Conservation (phyloP, 2,329 filamentous ascomycete genomes). For the Mollisiaceae sp. region DNA sequence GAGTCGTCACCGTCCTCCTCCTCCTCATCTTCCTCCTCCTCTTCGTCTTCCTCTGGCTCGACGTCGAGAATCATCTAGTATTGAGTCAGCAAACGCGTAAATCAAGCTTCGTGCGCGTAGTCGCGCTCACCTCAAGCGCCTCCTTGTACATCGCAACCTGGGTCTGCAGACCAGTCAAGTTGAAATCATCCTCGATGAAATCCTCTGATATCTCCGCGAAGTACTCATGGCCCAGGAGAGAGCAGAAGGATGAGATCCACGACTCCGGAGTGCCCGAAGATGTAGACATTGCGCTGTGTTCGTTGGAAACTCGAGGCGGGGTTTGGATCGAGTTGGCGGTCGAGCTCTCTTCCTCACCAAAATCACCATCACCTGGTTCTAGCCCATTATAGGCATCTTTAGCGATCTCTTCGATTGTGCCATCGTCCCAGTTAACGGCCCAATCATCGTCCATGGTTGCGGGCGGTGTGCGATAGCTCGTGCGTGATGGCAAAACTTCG, state of each 20-base stretch:
- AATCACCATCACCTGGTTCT: no score
- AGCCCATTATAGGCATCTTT: no score
- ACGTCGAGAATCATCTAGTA: slow-evolving; percentile 93
- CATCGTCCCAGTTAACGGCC: no score
- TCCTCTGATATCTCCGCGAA: slow-evolving; percentile 99
- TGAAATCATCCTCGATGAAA: slow-evolving; percentile 99
- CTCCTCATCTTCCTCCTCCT: slow-evolving; percentile 73
- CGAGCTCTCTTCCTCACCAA: background rate
- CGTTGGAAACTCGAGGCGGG: background rate
- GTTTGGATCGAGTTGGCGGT: background rate
- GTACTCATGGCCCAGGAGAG: slow-evolving; percentile 94
- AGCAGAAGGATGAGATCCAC: slow-evolving; percentile 98
- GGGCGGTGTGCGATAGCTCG: no score
- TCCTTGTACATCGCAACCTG: slow-evolving; percentile 99
- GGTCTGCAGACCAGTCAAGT: slow-evolving; percentile 90
- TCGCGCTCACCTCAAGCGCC: slow-evolving; percentile 73
- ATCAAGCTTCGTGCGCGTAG: background rate
- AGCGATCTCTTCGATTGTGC: no score
- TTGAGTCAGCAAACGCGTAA: slow-evolving; percentile 25
- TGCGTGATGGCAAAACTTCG: no score
- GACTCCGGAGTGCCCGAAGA: slow-evolving; percentile 65
- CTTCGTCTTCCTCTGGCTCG: slow-evolving; percentile 92
- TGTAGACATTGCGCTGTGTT: slow-evolving; percentile 38
- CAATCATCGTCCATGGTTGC: no score
- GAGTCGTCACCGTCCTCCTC: slow-evolving; percentile 74